phyloP scores from a whole-genome alignment of 2,329 filamentous ascomycete species.

The Emmonsiellopsis sp. region DNA sequence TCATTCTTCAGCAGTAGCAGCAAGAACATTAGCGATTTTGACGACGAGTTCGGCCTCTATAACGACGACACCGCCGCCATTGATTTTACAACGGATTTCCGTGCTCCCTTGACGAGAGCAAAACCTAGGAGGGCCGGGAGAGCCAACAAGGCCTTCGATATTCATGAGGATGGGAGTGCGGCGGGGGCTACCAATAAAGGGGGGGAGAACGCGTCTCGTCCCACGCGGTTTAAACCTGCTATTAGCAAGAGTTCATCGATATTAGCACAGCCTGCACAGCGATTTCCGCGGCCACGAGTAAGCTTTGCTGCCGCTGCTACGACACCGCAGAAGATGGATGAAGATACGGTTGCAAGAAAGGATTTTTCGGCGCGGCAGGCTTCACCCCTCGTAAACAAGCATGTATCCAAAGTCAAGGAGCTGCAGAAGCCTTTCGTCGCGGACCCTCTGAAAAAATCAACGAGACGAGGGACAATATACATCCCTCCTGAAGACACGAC shows the following conservation, averaged over 20 bases:
- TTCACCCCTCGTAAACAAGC: background rate
- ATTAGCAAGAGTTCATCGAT: constrained; percentile 22
- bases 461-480: constrained; percentile 31
- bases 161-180: constrained; percentile 27
- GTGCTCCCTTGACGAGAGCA: constrained; percentile 18
- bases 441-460: constrained; percentile 20
- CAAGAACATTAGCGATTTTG: constrained; percentile 16
- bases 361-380: background rate
- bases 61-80: constrained; percentile 29
- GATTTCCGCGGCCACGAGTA: constrained; percentile 25
- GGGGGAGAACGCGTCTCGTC: constrained; percentile 10
- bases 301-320: constrained; percentile 14
- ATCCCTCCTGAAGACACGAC: constrained; percentile 34
- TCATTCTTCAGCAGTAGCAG: constrained; percentile 11
- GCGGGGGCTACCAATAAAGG: constrained; percentile 4
- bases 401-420: constrained; percentile 6
- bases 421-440: constrained; percentile 9
- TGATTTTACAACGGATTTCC: constrained; percentile 33
- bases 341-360: background rate
- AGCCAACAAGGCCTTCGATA: constrained; percentile 22
- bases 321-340: constrained; percentile 5
- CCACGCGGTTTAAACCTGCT: background rate
- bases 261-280: constrained; percentile 31
- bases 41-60: constrained; percentile 14
- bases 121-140: constrained; percentile 22